Evolutionary conservation across 176 grass and related monocot species (phyloP).

Genomic region (Bolboschoenus planiculmis): DNA sequence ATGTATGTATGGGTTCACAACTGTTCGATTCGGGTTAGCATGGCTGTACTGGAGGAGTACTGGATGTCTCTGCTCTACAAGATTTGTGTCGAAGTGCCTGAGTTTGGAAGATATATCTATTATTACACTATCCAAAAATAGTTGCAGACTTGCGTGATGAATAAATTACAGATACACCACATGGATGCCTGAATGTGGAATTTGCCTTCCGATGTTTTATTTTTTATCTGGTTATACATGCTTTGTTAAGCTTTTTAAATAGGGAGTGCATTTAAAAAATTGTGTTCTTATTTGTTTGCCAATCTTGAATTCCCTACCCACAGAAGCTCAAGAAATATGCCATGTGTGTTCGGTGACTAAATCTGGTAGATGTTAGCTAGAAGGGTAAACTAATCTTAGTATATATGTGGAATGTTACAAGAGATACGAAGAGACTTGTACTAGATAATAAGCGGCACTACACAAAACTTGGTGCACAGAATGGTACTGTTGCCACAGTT

Average conservation of each 20-base stretch:
- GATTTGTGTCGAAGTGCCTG: constrained; percentile 73
- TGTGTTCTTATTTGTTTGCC: neutral
- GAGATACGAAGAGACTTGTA: neutral
- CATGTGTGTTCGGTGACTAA: neutral
- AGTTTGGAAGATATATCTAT: neutral
- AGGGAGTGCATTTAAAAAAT: neutral
- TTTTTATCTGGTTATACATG: neutral
- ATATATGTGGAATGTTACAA: neutral
- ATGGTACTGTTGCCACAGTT: neutral
- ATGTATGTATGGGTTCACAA: constrained; percentile 93
- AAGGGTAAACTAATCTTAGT: neutral
- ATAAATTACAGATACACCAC: neutral
- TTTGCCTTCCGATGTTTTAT: neutral
- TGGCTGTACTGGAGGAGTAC: constrained; percentile 91
- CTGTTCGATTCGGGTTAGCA: constrained; percentile 74
- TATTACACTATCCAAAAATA: constrained; percentile 4
- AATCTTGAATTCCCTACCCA: neutral
- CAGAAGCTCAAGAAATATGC: neutral
- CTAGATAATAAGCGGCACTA: neutral
- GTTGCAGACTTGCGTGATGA: neutral
- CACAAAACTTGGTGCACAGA: neutral
- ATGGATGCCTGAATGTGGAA: neutral
- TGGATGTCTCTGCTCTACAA: constrained; percentile 65
- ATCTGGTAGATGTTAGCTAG: neutral
- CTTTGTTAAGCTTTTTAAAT: neutral